Conservation (phyloP, 2,329 filamentous ascomycete species). For the Cladobotryum mycophilum region DNA sequence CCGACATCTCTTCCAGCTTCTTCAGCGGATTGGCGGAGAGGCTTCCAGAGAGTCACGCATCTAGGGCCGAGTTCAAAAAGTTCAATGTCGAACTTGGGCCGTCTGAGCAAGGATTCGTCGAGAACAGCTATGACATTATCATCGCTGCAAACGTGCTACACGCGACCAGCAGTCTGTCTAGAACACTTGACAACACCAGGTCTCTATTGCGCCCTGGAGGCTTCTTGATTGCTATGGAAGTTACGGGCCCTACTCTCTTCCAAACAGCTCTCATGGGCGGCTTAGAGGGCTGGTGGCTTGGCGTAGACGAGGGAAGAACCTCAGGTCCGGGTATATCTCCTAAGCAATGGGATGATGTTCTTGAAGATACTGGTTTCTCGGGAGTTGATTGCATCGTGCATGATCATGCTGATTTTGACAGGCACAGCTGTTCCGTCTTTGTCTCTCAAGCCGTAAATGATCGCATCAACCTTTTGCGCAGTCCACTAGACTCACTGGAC, state of each 20-base stretch:
- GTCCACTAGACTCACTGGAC: background rate
- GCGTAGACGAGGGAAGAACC: conserved; percentile 17
- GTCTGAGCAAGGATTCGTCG: conserved; percentile 23
- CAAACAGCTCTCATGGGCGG: conserved; percentile 18
- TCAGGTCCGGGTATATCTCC: conserved; percentile 4
- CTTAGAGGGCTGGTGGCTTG: conserved; percentile 25
- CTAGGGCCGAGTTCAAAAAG: conserved; percentile 12
- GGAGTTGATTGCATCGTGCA: conserved; percentile 7
- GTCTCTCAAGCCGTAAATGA: background rate
- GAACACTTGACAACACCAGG: conserved; percentile 25
- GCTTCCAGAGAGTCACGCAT: conserved; percentile 17
- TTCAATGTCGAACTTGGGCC: conserved; percentile 6
- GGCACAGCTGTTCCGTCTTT: conserved; percentile 3
- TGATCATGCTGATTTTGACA: conserved; percentile 1
- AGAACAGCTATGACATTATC: conserved; percentile 29
- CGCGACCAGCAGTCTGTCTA: conserved; percentile 11
- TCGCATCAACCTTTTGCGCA: background rate
- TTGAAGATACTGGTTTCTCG: conserved; percentile 6
- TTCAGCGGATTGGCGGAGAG: conserved; percentile 28
- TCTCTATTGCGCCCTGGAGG: conserved; percentile 38
- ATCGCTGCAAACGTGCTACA: conserved; percentile 22
- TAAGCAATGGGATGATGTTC: background rate
- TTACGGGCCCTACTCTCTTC: conserved; percentile 17
- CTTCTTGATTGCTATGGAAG: conserved; percentile 38
- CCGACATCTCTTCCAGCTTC: conserved; percentile 35